phyloP scores from a whole-genome alignment of 306 rosid genomes.

The Acacia melanoxylon region DNA sequence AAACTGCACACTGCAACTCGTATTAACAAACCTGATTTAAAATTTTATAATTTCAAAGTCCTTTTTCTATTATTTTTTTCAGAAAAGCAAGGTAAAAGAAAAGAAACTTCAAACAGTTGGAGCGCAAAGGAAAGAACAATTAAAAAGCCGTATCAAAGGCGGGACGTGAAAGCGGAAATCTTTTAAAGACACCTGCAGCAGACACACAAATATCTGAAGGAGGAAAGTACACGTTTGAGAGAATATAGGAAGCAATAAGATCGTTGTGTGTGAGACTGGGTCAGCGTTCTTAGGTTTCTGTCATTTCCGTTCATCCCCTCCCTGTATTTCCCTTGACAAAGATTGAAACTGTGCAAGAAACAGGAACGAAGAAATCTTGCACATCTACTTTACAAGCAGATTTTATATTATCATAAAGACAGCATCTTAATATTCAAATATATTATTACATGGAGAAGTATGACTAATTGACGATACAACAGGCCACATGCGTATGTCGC shows the following conservation, averaged over 20 bases:
- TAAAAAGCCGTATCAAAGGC: neutral
- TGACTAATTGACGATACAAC: too few species aligned
- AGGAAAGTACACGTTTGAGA: neutral
- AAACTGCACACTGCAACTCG: too few species aligned
- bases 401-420: too few species aligned
- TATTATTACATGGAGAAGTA: too few species aligned
- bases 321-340: neutral
- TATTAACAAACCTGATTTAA: too few species aligned
- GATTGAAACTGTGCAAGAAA: neutral
- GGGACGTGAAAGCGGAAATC: neutral
- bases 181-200: neutral
- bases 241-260: constrained; percentile 5
- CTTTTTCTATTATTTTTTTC: too few species aligned
- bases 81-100: neutral
- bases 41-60: too few species aligned
- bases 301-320: neutral
- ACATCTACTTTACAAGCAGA: neutral
- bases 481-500: too few species aligned
- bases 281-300: neutral
- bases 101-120: neutral
- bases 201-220: neutral
- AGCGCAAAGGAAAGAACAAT: neutral
- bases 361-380: constrained; percentile 34
- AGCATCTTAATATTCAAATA: too few species aligned
- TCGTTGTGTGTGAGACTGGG: neutral